Evolutionary conservation across 2,329 filamentous ascomycete genomes (phyloP).

Genomic region (Fusarium sp.): DNA sequence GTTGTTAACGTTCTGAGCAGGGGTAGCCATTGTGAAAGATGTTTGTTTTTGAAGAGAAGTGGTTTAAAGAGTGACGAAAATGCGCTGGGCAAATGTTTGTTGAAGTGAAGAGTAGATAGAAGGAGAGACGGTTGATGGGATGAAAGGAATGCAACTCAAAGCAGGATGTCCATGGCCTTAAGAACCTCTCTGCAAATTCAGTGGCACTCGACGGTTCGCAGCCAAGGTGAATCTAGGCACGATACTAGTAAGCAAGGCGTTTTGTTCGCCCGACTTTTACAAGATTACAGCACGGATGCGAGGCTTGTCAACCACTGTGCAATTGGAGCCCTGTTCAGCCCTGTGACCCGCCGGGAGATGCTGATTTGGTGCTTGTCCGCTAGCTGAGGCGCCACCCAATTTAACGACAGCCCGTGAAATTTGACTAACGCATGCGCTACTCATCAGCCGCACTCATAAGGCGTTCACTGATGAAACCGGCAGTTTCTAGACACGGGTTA

Average conservation of each 20-base stretch:
- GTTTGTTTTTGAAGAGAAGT: background rate
- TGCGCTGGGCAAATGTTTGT: background rate
- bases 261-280: background rate
- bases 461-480: slow-evolving; percentile 3
- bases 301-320: background rate
- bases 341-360: slow-evolving; percentile 25
- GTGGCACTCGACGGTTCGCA: background rate
- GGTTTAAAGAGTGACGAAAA: slow-evolving; percentile 16
- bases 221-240: background rate
- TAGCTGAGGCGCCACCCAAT: slow-evolving; percentile 41
- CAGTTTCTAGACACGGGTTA: background rate
- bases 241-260: slow-evolving; percentile 22
- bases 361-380: slow-evolving; percentile 31
- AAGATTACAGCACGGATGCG: slow-evolving; percentile 18
- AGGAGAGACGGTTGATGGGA: background rate
- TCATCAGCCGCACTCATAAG: slow-evolving; percentile 1
- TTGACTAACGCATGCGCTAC: slow-evolving; percentile 9
- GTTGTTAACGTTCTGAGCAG: slow-evolving; percentile 30
- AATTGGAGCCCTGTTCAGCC: slow-evolving; percentile 32
- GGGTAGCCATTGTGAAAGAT: slow-evolving; percentile 31
- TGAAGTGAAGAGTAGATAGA: slow-evolving; percentile 2
- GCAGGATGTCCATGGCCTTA: slow-evolving; percentile 7
- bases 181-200: background rate
- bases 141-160: background rate
- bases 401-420: slow-evolving; percentile 21